Evolutionary conservation across 2,329 filamentous ascomycete species (phyloP).

Genomic region (Colletotrichum sp.): DNA sequence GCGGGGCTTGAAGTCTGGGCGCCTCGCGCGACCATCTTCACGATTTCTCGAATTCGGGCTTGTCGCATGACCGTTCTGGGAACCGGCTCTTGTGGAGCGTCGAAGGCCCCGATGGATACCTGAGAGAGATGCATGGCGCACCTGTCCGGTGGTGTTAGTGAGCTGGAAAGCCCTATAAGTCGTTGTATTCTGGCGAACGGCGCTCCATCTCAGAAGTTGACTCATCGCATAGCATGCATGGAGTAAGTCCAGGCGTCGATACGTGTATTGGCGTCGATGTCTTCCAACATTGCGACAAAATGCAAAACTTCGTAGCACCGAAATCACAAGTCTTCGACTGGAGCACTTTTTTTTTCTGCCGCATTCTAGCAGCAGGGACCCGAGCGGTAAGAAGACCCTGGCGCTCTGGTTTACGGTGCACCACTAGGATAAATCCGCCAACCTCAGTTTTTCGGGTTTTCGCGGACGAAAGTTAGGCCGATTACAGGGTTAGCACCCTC

Average conservation of each 20-base stretch:
- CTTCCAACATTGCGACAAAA: not conserved
- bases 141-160: not conserved
- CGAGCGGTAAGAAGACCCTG: conserved; percentile 4
- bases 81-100: conserved; percentile 40
- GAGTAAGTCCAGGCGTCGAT: not conserved
- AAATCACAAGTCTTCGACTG: not conserved
- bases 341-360: conserved; percentile 21
- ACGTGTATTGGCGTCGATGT: not conserved
- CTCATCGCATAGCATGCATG: conserved; percentile 21
- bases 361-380: not conserved
- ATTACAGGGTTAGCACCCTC: too few species aligned
- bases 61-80: not conserved
- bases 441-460: too few species aligned
- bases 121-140: conserved; percentile 48
- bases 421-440: too few species aligned
- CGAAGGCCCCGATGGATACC: conserved; percentile 73
- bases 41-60: not conserved
- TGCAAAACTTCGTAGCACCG: not conserved
- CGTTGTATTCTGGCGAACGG: not conserved
- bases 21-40: not conserved
- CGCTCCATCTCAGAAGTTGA: conserved; percentile 11
- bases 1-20: conserved; percentile 18
- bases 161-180: not conserved
- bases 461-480: too few species aligned
- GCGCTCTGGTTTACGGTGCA: too few species aligned